A percentile compares a stretch with the other conserved stretches of the same genome.
Evolutionary conservation across 495 filamentous ascomycete genomes (phyloP).

Genomic region (Penicillium canescens): DNA sequence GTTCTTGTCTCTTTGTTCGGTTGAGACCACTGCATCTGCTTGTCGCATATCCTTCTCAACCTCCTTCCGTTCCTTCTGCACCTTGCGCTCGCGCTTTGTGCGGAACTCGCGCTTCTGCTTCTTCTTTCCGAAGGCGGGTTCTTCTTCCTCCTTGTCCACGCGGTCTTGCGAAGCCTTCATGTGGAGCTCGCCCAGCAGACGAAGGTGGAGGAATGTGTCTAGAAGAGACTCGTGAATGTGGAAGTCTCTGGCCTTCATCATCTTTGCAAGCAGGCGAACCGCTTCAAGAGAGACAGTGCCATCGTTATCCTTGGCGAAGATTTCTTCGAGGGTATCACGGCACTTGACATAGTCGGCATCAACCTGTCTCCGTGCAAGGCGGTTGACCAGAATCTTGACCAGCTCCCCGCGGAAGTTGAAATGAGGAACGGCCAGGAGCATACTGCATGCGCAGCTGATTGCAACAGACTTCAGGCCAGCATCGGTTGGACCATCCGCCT

Average conservation of each 20-base stretch:
- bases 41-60: conserved; percentile 92
- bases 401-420: conserved; percentile 94
- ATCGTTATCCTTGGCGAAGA: conserved; percentile 87
- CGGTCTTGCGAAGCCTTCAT: conserved; percentile 75
- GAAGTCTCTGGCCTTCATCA: conserved; percentile 88
- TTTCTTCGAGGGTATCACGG: conserved; percentile 70
- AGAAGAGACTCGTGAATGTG: conserved; percentile 79
- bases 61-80: conserved; percentile 77
- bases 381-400: conserved; percentile 80
- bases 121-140: conserved; percentile 55
- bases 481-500: conserved; percentile 33
- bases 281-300: conserved; percentile 85
- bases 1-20: conserved; percentile 89
- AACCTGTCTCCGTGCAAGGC: conserved; percentile 65
- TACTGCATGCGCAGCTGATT: conserved; percentile 77
- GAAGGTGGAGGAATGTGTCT: conserved; percentile 87
- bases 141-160: conserved; percentile 59
- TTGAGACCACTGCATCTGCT: conserved; percentile 84
- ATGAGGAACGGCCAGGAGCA: conserved; percentile 80
- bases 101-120: conserved; percentile 76
- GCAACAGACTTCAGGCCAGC: conserved; percentile 64
- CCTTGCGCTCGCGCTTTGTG: conserved; percentile 72
- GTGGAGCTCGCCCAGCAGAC: conserved; percentile 82
- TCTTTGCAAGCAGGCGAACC: conserved; percentile 80
- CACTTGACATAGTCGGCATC: conserved; percentile 79